These are phyloP conservation scores for Camellia japonica DNA, from an alignment of 148 eudicot genomes.

Conservation along the genomic window DNA sequence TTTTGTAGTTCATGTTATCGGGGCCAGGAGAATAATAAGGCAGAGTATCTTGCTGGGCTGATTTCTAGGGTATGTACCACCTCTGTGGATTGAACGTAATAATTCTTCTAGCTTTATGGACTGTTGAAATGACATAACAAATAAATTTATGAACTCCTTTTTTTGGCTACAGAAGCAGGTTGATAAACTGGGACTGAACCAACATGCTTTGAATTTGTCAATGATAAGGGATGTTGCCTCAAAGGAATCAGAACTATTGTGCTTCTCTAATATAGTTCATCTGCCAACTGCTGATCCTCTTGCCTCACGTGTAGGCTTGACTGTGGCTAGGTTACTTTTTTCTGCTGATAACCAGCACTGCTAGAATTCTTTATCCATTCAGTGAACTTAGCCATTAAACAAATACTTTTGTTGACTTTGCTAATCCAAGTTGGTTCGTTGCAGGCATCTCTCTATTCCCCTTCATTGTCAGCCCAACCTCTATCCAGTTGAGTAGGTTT, in stretches of 20 bases:
- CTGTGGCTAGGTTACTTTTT: constrained; percentile 41
- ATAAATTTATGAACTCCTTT: not conserved
- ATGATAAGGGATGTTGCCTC: constrained; percentile 25
- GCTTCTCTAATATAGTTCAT: constrained; percentile 33
- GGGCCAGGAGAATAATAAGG: constrained; percentile 56
- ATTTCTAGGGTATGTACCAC: constrained; percentile 50
- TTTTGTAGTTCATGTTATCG: constrained; percentile 62
- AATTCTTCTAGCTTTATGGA: not conserved
- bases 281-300: constrained; percentile 31
- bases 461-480: constrained; percentile 32
- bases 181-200: constrained; percentile 31
- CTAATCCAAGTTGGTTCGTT: not conserved
- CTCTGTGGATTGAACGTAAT: not conserved
- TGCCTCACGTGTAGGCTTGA: constrained; percentile 32
- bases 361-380: not conserved
- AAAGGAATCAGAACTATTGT: constrained; percentile 26
- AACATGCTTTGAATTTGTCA: constrained; percentile 26
- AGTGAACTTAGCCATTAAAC: not conserved
- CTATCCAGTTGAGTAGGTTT: constrained; percentile 31
- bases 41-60: constrained; percentile 50
- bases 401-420: not conserved
- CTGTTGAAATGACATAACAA: not conserved
- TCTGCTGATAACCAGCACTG: not conserved
- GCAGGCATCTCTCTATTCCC: constrained; percentile 46
- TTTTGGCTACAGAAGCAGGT: constrained; percentile 40